Base-by-base conservation (phyloP, 306 rosid species). In the Macrotyloma uniflorum region DNA sequence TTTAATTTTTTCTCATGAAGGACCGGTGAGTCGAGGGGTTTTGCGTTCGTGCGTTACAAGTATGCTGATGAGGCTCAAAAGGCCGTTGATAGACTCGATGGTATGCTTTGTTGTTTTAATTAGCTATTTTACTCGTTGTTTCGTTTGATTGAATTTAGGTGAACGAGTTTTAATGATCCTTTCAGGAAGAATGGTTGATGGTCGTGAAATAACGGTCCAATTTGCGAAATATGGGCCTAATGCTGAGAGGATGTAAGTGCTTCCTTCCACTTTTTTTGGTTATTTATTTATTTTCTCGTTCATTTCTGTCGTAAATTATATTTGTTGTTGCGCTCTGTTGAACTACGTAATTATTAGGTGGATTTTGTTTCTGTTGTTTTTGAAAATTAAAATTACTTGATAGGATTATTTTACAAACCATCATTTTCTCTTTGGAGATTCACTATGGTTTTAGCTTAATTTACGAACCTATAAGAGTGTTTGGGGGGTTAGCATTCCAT, bases 161-260 rank as follows among this genome's bases (percentile, higher is more conserved):
- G 0, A 10, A 10, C 22, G 46, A 12, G 0, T 13, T 26, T 55
- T 28, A 26, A 1, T 38, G 9, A 16, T 22, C 32, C 6, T 20
- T 38, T 14, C 86, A 91, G 97, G 97, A 69, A 88, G 89, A 86
- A 87, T 90, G 87, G 97, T 93, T 72, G 97, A 91, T 82, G 98
- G 98, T 19, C 97, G 97, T 11, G 98, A 93, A 85, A 93, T 93
- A 79, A 86, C 96, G 10, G 98, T 93, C 57, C 98, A 93, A 83
- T 93, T 93, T 87, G 97, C 98, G 8, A 90, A 93, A 67, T 93
- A 93, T 65, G 98, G 98, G 40, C 98, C 98, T 33, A 91, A 93
- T 87, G 98, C 98, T 1, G 96, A 91, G 87, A 90, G 80, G 78
- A 91, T 93, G 97, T 93, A 87, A 88, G 98, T 87, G 77, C 19